Conservation (phyloP, 192 early-diverging fungal species). For the Linnemannia hyalina region DNA sequence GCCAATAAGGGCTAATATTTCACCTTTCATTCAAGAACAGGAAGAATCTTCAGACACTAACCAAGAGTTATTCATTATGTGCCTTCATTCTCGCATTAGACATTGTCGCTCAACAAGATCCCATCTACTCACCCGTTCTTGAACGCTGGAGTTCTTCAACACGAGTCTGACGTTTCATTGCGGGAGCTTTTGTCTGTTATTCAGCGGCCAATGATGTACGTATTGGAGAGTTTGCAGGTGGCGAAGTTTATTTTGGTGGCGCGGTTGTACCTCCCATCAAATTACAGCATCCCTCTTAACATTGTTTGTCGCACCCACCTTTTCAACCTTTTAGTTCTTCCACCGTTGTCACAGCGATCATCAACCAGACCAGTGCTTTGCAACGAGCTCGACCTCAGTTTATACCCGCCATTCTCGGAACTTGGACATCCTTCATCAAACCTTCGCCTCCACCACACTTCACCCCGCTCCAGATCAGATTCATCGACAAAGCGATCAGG, state of each 20-base stretch:
- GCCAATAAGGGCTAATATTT: not conserved
- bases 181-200: slow-evolving; percentile 35
- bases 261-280: not conserved
- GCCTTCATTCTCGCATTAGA: not conserved
- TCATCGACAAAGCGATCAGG: slow-evolving; percentile 46
- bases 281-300: not conserved
- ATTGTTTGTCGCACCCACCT: not conserved
- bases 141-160: slow-evolving; percentile 19
- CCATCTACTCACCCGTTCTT: slow-evolving; percentile 38
- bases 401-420: slow-evolving; percentile 42
- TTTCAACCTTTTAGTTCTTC: slow-evolving; percentile 26
- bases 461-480: slow-evolving; percentile 28
- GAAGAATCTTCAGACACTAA: not conserved
- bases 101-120: slow-evolving; percentile 23
- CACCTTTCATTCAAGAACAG: no score
- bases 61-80: not conserved
- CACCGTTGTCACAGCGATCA: slow-evolving; percentile 45
- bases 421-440: slow-evolving; percentile 25
- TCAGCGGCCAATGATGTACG: slow-evolving; percentile 35
- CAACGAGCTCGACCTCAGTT: slow-evolving; percentile 49
- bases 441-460: slow-evolving; percentile 33
- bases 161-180: slow-evolving; percentile 43
- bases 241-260: slow-evolving; percentile 2
- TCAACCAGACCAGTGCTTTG: slow-evolving; percentile 46
- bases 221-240: not conserved